Percentiles rank a stretch among this genome's conserved stretches.
These are phyloP conservation scores for Centrapalus pauciflorus DNA, from an alignment of 129 eudicot genomes.

Conservation along the genomic window DNA sequence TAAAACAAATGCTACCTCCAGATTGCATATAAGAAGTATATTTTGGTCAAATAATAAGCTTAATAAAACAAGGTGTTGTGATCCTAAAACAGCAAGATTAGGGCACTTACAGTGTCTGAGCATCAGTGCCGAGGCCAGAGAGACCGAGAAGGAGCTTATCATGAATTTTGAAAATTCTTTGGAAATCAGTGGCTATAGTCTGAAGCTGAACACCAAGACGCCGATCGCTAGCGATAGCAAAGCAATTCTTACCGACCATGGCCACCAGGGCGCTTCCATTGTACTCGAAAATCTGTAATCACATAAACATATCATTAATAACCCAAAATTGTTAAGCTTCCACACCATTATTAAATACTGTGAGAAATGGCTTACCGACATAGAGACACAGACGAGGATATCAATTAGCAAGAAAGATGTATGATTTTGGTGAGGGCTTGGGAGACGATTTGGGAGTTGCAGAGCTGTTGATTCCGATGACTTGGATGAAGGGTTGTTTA, in stretches of 20 bases:
- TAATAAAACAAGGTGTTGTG: not conserved
- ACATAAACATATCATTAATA: slow-evolving; percentile 5
- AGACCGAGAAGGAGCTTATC: slow-evolving; percentile 84
- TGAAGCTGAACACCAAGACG: slow-evolving; percentile 90
- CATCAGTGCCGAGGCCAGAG: slow-evolving; percentile 82
- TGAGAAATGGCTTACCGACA: slow-evolving; percentile 12
- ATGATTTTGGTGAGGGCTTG: not conserved
- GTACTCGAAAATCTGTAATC: slow-evolving; percentile 70
- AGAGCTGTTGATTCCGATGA: not conserved
- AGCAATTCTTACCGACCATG: slow-evolving; percentile 95
- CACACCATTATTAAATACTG: not conserved
- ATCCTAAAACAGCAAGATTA: not conserved
- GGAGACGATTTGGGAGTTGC: slow-evolving; percentile 1
- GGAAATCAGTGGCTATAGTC: slow-evolving; percentile 84
- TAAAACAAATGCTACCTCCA: not conserved
- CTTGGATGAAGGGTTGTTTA: not conserved
- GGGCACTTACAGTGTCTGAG: slow-evolving; percentile 77
- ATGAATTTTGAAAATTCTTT: slow-evolving; percentile 66
- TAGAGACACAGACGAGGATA: not conserved
- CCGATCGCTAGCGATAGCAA: slow-evolving; percentile 90
- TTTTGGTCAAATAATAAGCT: not conserved
- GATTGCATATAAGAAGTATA: not conserved
- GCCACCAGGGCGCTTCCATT: slow-evolving; percentile 98
- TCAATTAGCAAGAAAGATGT: too few species aligned
- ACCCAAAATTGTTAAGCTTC: not conserved